A percentile compares a stretch with the other conserved stretches of the same genome.
phyloP scores from a whole-genome alignment of 768 basidiomycete genomes.

The Stropharia rugosoannulata region DNA sequence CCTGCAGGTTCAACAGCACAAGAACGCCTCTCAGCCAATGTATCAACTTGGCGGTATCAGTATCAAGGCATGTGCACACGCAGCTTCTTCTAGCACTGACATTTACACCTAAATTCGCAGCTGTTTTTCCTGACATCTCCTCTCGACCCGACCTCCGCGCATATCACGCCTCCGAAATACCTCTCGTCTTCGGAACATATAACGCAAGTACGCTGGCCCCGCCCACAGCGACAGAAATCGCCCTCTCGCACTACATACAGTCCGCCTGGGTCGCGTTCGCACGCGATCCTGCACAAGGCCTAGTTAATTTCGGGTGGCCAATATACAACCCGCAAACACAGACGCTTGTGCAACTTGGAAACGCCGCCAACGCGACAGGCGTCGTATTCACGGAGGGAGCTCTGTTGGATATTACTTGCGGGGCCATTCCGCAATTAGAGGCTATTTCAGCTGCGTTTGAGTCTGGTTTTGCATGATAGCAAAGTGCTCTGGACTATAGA shows the following conservation, averaged over 20 bases:
- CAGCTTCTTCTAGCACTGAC: background rate
- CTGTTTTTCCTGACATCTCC: constrained; percentile 35
- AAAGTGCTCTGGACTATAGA: background rate
- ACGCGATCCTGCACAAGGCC: constrained; percentile 30
- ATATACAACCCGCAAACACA: constrained; percentile 5
- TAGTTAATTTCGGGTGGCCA: constrained; percentile 22
- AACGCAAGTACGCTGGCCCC: constrained; percentile 19
- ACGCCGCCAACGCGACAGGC: background rate
- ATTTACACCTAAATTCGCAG: constrained; percentile 13
- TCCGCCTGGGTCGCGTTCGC: constrained; percentile 42
- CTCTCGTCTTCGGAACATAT: constrained; percentile 38
- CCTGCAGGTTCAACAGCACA: constrained; percentile 23
- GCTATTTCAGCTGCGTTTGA: background rate
- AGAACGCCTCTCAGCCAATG: constrained; percentile 26
- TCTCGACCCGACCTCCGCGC: constrained; percentile 31
- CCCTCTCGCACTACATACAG: constrained; percentile 33
- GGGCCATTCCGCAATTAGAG: background rate
- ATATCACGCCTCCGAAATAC: constrained; percentile 38
- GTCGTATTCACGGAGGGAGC: background rate
- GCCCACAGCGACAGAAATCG: constrained; percentile 22
- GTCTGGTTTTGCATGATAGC: background rate
- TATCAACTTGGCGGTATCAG: constrained; percentile 28
- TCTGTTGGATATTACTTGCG: background rate
- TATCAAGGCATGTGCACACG: constrained; percentile 21
- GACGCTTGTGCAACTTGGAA: background rate